phyloP scores from a whole-genome alignment of 179 eudicot species.

The Drosera spatulata region DNA sequence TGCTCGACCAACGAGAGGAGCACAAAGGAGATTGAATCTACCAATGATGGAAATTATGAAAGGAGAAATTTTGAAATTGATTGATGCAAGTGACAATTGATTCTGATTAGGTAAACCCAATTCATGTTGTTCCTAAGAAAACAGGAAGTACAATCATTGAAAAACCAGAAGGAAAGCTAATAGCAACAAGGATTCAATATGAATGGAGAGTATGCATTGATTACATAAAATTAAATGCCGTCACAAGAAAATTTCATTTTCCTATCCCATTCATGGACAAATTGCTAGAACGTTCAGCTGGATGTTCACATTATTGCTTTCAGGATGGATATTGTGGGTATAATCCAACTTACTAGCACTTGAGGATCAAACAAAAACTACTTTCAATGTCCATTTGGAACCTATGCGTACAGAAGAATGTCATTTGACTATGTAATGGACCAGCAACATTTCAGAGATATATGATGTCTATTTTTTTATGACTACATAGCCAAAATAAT shows the following conservation, averaged over 20 bases:
- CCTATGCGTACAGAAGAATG: background rate
- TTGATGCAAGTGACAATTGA: background rate
- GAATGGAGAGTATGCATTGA: background rate
- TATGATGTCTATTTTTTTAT: background rate
- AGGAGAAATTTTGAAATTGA: background rate
- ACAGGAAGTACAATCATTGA: background rate
- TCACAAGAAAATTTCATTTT: background rate
- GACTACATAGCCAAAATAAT: background rate
- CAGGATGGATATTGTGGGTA: background rate
- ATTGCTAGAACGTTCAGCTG: background rate
- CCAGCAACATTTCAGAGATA: background rate
- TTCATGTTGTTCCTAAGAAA: background rate
- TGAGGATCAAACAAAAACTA: background rate
- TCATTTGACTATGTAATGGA: background rate
- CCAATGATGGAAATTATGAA: background rate
- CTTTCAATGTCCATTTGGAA: too few relatives aligned
- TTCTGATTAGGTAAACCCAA: background rate
- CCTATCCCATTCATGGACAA: background rate
- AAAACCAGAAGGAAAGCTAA: background rate
- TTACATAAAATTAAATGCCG: background rate
- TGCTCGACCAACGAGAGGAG: background rate
- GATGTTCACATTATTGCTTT: background rate
- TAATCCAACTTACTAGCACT: background rate
- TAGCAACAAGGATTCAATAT: background rate
- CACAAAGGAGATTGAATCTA: background rate